Conservation (phyloP, 352 stramenopile genomes). For the Phytopythium kandeliae region DNA sequence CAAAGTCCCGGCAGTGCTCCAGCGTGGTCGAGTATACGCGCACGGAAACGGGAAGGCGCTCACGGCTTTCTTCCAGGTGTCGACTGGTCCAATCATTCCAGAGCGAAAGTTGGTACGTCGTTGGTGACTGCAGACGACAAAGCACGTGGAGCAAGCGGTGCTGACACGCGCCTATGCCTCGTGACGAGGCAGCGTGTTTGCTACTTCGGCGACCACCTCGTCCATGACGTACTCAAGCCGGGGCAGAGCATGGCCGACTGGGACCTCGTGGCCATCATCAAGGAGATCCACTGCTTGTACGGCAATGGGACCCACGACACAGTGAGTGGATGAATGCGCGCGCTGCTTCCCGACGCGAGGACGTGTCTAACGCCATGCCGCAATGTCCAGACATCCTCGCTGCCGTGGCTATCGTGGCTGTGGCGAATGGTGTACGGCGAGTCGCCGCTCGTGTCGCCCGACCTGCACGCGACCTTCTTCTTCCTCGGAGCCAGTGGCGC, state of each 20-base stretch:
- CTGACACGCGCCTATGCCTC: too few relatives aligned
- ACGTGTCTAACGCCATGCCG: not conserved
- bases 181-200: constrained; percentile 24
- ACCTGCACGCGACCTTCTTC: constrained; percentile 41
- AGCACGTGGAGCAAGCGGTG: too few relatives aligned
- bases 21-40: constrained; percentile 33
- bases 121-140: too few relatives aligned
- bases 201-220: constrained; percentile 49
- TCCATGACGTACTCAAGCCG: constrained; percentile 38
- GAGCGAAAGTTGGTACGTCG: constrained; percentile 6
- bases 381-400: constrained; percentile 5
- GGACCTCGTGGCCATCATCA: constrained; percentile 42
- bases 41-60: constrained; percentile 36
- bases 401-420: constrained; percentile 14
- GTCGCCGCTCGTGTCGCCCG: constrained; percentile 10
- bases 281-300: constrained; percentile 38
- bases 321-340: not conserved
- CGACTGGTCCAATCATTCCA: constrained; percentile 5
- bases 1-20: constrained; percentile 24
- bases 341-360: not conserved
- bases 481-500: constrained; percentile 41
- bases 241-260: constrained; percentile 23
- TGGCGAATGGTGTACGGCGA: constrained; percentile 17
- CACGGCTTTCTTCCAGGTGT: constrained; percentile 22
- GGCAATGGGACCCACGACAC: not conserved